A percentile compares a stretch with the other conserved stretches of the same genome.
Evolutionary conservation across 164 flowering plant species (phyloP).

Genomic region (Magnolia kwangsiensis): DNA sequence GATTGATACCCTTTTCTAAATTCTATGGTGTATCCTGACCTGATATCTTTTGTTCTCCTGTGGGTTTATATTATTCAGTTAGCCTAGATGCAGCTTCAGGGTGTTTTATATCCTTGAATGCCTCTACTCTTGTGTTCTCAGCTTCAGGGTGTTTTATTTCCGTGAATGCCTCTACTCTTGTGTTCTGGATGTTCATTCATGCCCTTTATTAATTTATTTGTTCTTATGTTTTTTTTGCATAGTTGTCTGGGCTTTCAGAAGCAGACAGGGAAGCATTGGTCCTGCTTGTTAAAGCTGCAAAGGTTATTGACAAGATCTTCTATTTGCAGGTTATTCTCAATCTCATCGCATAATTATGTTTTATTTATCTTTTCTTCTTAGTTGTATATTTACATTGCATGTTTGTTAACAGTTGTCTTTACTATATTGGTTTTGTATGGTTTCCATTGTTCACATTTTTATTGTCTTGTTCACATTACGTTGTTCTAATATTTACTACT

Average conservation of each 20-base stretch:
- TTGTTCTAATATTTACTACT: not conserved
- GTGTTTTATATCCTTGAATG: too few species aligned
- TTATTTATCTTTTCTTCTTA: not conserved
- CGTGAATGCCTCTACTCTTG: too few species aligned
- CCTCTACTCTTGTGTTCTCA: too few species aligned
- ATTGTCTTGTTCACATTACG: not conserved
- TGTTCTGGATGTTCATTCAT: not conserved
- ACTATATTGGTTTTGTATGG: not conserved
- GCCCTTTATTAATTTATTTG: not conserved
- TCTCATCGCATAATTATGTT: not conserved
- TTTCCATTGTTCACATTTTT: not conserved
- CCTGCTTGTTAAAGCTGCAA: conserved; percentile 67
- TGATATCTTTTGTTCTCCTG: too few species aligned
- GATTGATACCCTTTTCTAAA: too few species aligned
- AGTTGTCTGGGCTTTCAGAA: conserved; percentile 66
- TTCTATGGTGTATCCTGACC: too few species aligned
- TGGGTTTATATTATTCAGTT: too few species aligned
- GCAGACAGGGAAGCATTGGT: conserved; percentile 65
- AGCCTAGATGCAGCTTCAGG: too few species aligned
- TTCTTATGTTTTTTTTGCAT: conserved; percentile 13
- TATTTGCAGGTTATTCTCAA: conserved; percentile 56
- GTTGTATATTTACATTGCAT: not conserved
- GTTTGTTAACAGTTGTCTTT: not conserved
- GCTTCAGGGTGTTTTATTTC: too few species aligned
- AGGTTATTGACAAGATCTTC: conserved; percentile 73